Evolutionary conservation across 139 green algal genomes (phyloP), one percentile per base, ranked within the genome.

Genomic region (Ettlia oleoabundans): DNA sequence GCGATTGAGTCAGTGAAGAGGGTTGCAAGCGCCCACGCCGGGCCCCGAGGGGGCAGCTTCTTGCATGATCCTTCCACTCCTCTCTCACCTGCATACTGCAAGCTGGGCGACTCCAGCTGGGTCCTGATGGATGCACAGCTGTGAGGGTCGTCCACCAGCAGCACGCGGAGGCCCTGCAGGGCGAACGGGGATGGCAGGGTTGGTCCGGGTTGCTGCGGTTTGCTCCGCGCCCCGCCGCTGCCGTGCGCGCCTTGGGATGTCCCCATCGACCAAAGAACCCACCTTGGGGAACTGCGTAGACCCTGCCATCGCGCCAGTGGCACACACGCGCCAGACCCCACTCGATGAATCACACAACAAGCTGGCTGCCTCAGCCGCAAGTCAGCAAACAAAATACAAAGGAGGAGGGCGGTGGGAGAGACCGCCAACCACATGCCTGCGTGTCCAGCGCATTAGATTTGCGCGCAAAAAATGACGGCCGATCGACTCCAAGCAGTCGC

Each of bases 141-240:
- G 28, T 51, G 37, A 1, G 74, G 51, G 3, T 78, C 30, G 26
- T 88, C 84, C n/a, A 88, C 78, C 19, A 88, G 63, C 19, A 88
- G 69, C 51, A 88, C 78, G 5, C 71, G 55, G 15, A 88, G 41
- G 21, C 84, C 84, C 78, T 86, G 71, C 47, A 76, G 26, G 55
- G 55, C 21, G 21, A 65, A 22, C 55, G 21, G 18, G 18, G 55
- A 65, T 28, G 15, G 55, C 15, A 22, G 47, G 47, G 47, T 58
- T 65, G 18, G 30, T 65, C 18, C 55, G 15, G 18, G 55, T n/a
- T n/a, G 18, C 21, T 32, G 55, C 55, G 55, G 21, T n/a, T 10
- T 28, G 55, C 55, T 22, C 18, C 5, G 18, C 55, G 55, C 18
- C 55, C 55, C 5, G 5, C 15, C 55, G 21, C 55, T 22, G 18